Conservation (phyloP, 371 early-diverging fungal species). For the Funneliformis caledonium region DNA sequence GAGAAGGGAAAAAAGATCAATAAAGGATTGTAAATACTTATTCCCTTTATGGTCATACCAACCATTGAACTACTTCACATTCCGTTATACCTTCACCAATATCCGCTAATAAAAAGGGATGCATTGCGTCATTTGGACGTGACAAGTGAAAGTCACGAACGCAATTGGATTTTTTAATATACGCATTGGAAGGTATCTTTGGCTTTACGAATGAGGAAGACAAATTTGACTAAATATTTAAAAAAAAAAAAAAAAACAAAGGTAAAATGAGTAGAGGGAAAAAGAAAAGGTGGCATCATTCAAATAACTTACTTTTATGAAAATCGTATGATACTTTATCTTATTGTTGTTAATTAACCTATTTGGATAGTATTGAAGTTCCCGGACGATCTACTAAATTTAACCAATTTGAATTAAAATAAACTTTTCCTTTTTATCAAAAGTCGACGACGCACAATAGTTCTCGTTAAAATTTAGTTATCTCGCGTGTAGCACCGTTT, state of each 20-base stretch:
- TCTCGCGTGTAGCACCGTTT: neutral
- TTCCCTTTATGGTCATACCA: constrained; percentile 29
- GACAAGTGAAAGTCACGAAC: constrained; percentile 52
- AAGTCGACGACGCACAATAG: neutral
- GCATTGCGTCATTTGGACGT: constrained; percentile 49
- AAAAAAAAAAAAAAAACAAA: neutral
- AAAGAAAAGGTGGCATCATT: neutral
- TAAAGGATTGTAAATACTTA: neutral
- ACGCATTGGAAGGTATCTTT: neutral
- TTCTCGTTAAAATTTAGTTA: neutral
- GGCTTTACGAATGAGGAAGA: neutral
- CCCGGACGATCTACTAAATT: neutral
- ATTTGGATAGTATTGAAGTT: neutral
- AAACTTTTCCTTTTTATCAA: neutral
- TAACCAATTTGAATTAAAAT: neutral
- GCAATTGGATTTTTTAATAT: neutral
- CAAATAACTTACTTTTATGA: neutral
- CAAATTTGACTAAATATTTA: neutral
- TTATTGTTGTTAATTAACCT: neutral
- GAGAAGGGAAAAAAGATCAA: neutral
- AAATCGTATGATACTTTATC: neutral
- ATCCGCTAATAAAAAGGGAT: constrained; percentile 93
- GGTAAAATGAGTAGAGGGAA: neutral
- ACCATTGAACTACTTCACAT: constrained; percentile 97
- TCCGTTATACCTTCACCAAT: constrained; percentile 98